phyloP scores from a whole-genome alignment of 192 early-diverging fungal genomes.

The Geosiphon pyriformis region DNA sequence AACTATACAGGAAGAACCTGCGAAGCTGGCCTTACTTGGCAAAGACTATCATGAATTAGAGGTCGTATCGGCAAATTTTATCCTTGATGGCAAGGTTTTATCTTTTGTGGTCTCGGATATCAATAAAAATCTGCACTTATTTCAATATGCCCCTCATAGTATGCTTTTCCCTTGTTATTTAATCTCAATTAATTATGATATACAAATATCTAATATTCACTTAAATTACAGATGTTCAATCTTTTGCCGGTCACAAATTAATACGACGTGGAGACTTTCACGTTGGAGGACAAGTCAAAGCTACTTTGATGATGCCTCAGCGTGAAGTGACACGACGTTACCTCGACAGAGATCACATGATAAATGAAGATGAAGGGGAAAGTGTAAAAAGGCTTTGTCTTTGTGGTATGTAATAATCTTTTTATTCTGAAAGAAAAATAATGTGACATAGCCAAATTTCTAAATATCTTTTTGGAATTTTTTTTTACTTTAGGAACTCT shows the following conservation, averaged over 20 bases:
- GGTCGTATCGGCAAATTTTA: constrained; percentile 65
- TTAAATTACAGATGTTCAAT: constrained; percentile 68
- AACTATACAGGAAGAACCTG: constrained; percentile 76
- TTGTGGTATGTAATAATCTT: constrained; percentile 32
- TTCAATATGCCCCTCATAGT: constrained; percentile 85
- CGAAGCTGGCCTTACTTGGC: constrained; percentile 80
- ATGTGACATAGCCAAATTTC: too few species aligned
- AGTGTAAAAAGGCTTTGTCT: constrained; percentile 34
- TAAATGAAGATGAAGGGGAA: background rate
- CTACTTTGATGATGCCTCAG: constrained; percentile 56
- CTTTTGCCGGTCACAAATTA: constrained; percentile 81
- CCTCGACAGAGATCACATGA: background rate
- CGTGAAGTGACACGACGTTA: constrained; percentile 16
- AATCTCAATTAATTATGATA: background rate
- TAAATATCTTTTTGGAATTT: constrained; percentile 20
- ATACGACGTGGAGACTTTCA: constrained; percentile 88
- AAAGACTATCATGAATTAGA: constrained; percentile 83
- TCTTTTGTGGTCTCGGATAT: constrained; percentile 81
- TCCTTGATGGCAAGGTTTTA: constrained; percentile 68
- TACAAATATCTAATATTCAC: background rate
- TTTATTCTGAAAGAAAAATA: background rate
- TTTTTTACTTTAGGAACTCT: constrained; percentile 47
- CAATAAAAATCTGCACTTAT: constrained; percentile 74
- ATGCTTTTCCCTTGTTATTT: constrained; percentile 31
- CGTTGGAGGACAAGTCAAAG: constrained; percentile 67